Percentiles rank a stretch among this genome's conserved stretches.
phyloP scores from a whole-genome alignment of 306 rosid genomes.

The Sechiopsis laciniata region DNA sequence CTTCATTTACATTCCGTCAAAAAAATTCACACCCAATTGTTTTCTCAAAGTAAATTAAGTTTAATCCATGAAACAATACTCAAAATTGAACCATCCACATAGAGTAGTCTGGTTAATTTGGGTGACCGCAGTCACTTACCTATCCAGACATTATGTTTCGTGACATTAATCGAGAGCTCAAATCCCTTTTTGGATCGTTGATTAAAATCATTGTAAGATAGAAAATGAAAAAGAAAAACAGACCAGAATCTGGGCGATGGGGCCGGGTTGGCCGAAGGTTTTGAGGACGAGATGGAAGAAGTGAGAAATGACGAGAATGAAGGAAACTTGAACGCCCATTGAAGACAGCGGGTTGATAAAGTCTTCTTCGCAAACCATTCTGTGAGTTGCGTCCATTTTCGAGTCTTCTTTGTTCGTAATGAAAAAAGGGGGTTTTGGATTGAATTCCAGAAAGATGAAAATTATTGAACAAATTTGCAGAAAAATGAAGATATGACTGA shows the following conservation, averaged over 20 bases:
- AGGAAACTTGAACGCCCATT: constrained; percentile 77
- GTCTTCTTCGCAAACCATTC: constrained; percentile 52
- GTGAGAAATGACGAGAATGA: constrained; percentile 88
- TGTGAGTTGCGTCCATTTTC: constrained; percentile 69
- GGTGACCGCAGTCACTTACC: too few relatives aligned
- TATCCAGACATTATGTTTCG: too few relatives aligned
- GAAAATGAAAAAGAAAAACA: not conserved
- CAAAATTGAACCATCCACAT: too few relatives aligned
- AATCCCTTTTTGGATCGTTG: too few relatives aligned
- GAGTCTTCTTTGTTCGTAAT: not conserved
- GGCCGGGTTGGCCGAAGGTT: constrained; percentile 78
- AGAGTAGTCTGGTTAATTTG: too few relatives aligned
- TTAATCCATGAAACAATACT: too few relatives aligned
- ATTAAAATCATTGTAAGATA: too few relatives aligned
- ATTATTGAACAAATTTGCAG: not conserved
- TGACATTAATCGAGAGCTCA: too few relatives aligned
- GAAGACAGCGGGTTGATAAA: constrained; percentile 69
- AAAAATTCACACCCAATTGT: too few relatives aligned
- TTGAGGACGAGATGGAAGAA: constrained; percentile 71
- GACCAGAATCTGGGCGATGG: constrained; percentile 79
- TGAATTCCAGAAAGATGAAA: not conserved
- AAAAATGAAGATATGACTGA: not conserved
- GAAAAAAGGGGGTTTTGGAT: not conserved
- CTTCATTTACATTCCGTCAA: too few relatives aligned
- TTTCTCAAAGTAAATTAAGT: too few relatives aligned